Conservation (phyloP, 257 asterid species). For the Fraxinus americana region DNA sequence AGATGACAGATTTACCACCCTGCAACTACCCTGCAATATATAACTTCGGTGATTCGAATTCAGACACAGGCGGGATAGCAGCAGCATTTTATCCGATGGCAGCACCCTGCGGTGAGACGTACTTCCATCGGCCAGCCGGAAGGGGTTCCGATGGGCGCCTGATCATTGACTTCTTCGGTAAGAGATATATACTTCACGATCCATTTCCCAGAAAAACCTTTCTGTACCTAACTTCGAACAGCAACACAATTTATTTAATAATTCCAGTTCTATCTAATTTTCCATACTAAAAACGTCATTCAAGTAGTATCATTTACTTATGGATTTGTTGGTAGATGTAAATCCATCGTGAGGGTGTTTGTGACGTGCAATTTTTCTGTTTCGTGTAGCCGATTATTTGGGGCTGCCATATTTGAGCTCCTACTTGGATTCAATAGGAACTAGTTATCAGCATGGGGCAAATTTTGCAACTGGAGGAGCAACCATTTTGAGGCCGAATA, state of each 20-base stretch:
- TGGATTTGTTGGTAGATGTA: too few relatives aligned
- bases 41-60: conserved; percentile 31
- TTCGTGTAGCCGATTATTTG: conserved; percentile 50
- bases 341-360: too few relatives aligned
- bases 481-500: conserved; percentile 45
- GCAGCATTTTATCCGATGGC: conserved; percentile 17
- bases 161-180: conserved; percentile 29
- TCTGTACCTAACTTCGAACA: too few relatives aligned
- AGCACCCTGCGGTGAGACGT: conserved; percentile 21
- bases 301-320: too few relatives aligned
- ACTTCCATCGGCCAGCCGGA: conserved; percentile 22
- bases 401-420: conserved; percentile 58
- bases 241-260: too few relatives aligned
- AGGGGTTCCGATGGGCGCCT: conserved; percentile 30
- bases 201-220: neutral
- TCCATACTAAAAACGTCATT: too few relatives aligned
- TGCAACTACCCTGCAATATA: conserved; percentile 16
- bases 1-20: neutral
- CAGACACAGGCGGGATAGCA: conserved; percentile 23
- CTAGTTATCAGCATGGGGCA: conserved; percentile 55
- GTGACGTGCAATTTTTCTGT: neutral
- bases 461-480: conserved; percentile 83
- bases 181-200: neutral
- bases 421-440: conserved; percentile 64
- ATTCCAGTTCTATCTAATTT: too few relatives aligned